Evolutionary conservation across 2,329 filamentous ascomycete species (phyloP).

Genomic region (Diaporthe sp.): DNA sequence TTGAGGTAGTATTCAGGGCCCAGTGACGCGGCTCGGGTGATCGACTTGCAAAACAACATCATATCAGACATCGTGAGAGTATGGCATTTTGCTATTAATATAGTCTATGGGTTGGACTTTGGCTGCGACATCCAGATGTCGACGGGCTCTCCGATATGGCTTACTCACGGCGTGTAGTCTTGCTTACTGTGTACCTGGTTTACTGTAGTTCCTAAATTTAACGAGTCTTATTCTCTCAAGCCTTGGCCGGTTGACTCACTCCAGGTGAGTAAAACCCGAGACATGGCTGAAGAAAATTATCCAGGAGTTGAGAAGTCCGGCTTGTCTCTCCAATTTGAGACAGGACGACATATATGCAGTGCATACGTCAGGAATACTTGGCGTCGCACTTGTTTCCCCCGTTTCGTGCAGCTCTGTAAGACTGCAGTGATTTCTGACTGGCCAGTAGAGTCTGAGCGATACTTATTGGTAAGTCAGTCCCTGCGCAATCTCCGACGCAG

Average conservation of each 20-base stretch:
- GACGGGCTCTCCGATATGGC: background rate
- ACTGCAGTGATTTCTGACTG: too few relatives aligned
- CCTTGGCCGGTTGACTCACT: background rate
- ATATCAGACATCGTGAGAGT: background rate
- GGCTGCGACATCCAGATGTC: background rate
- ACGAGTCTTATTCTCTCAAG: too few relatives aligned
- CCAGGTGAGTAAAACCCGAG: background rate
- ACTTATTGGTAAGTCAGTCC: background rate
- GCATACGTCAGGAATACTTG: background rate
- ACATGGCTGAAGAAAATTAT: background rate
- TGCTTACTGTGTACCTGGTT: background rate
- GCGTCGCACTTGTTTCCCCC: background rate
- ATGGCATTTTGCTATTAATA: background rate
- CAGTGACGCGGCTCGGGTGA: conserved; percentile 12
- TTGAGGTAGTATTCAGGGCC: conserved; percentile 5
- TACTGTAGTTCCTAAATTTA: background rate
- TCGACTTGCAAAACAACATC: background rate
- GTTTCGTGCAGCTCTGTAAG: background rate
- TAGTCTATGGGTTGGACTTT: background rate
- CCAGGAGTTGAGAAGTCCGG: too few relatives aligned
- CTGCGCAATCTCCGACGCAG: background rate
- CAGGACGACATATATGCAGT: background rate
- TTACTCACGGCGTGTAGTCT: background rate
- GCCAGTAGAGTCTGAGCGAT: background rate
- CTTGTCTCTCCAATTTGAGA: background rate